Base-by-base conservation (phyloP, 1,284 basidiomycete species). In the Moesziomyces sp. region DNA sequence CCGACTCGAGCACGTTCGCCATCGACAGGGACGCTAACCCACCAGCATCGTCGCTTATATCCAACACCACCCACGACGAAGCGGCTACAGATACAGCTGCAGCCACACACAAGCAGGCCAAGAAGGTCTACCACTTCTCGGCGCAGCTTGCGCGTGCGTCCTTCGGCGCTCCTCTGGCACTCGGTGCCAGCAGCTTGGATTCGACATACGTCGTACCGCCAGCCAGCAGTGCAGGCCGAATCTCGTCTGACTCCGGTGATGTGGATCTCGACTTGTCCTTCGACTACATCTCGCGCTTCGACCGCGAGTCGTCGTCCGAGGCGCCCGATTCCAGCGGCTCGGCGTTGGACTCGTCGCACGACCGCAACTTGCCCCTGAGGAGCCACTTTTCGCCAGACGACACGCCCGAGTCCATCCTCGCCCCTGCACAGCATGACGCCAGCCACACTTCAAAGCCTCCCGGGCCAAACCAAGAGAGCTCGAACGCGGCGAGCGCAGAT, bases 211-310 rank as follows among this genome's bases (percentile, higher is more conserved):
- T 52, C 40, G 49, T 40, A 16, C 16, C 14, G 6, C 38, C 38
- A 40, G 38, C 16, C 38, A 40, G 38, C 38, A 40, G 38, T 14
- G 38, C 38, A 40, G 38, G 38, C 6, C 38, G 38, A 18, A 6
- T 40, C 38, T 40, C 46, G 3, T 59, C 50, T 3, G 60, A 63
- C 11, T 60, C 59, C 38, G 62, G 53, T 19, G 66, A 72, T 49
- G 77, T 79, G 8, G 70, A 79, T 30, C 64, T 79, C 28, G 74
- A 78, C 42, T 50, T 78, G 14, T 76, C 74, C 7, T 79, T 79
- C 50, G 77, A 79, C 52, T 79, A 75, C 45, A 57, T 76, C 35
- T 76, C 74, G 26, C 52, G 59, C 14, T 67, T 73, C 54, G 73
- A 77, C 50, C 43, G 48, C 16, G 61, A 58, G 6, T 61, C 65